Evolutionary conservation across 2,329 filamentous ascomycete genomes (phyloP).

Genomic region (Calonectria pauciramosa): DNA sequence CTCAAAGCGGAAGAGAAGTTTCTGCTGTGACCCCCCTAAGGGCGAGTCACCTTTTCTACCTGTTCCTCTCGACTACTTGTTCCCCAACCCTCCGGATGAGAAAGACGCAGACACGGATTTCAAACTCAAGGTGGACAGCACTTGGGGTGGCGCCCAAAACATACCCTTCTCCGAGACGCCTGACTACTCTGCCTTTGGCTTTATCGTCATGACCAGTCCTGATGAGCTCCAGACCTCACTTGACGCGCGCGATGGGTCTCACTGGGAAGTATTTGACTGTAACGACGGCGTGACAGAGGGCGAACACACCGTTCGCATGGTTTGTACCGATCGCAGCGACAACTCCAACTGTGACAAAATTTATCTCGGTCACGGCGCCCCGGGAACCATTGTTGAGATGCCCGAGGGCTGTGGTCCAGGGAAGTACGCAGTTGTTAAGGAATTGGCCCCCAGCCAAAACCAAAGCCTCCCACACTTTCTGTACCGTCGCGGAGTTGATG

Average conservation of each 20-base stretch:
- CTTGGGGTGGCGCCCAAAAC: neutral
- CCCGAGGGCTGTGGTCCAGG: neutral
- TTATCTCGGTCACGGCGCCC: neutral
- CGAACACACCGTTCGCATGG: neutral
- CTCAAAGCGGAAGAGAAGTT: neutral
- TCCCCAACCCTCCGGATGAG: neutral
- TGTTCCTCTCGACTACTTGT: neutral
- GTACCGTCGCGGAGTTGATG: neutral
- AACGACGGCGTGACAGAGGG: neutral
- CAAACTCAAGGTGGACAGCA: neutral
- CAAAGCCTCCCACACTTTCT: neutral
- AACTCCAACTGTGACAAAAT: neutral
- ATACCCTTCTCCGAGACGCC: neutral
- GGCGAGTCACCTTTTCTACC: neutral
- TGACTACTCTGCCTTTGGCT: neutral
- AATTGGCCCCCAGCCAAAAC: neutral
- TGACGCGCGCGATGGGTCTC: neutral
- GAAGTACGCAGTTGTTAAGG: neutral
- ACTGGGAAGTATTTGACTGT: neutral
- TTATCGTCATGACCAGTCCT: neutral
- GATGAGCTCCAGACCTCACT: neutral
- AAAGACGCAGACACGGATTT: neutral
- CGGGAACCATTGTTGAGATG: neutral
- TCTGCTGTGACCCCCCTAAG: neutral
- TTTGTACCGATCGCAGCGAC: neutral